These are phyloP conservation scores for Tetrahymena borealis DNA, from an alignment of 73 alveolate species.

Conservation along the genomic window DNA sequence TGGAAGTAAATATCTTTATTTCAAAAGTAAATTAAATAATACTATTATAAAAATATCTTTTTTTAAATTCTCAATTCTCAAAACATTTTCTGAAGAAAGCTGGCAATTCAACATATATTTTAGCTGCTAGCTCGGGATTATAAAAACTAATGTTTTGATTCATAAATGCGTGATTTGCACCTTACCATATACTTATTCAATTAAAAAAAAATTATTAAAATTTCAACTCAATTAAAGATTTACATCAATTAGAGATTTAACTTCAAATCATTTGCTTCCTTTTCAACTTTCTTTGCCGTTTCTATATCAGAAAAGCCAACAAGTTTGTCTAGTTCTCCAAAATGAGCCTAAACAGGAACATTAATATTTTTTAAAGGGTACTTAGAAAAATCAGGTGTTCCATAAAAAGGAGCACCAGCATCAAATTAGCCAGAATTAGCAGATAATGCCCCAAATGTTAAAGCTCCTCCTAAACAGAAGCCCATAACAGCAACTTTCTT, in stretches of 20 bases:
- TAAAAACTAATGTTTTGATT: conserved; percentile 9
- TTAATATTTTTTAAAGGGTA: not conserved
- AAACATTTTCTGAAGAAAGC: too few species aligned
- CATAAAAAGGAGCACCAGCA: conserved; percentile 40
- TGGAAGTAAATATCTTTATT: too few species aligned
- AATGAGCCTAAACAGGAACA: conserved; percentile 14
- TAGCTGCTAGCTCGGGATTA: too few species aligned
- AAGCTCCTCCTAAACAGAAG: conserved; percentile 36
- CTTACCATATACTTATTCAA: not conserved
- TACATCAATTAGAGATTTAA: not conserved
- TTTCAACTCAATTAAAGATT: not conserved
- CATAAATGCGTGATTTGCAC: not conserved
- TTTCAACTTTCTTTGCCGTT: not conserved
- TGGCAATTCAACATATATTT: too few species aligned
- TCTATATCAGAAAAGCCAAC: conserved; percentile 8
- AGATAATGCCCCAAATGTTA: conserved; percentile 9
- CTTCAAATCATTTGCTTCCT: not conserved
- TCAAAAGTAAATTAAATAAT: too few species aligned
- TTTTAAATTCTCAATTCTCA: too few species aligned
- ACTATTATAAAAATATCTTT: too few species aligned
- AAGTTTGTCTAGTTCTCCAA: conserved; percentile 6
- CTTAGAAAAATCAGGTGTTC: not conserved
- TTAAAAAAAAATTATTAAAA: too few species aligned
- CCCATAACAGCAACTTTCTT: not conserved
- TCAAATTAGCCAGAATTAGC: not conserved